Percentiles rank a stretch among this genome's conserved stretches.
Evolutionary conservation across 139 green algal species (phyloP).

Genomic region (Chlamydomonas sp.): DNA sequence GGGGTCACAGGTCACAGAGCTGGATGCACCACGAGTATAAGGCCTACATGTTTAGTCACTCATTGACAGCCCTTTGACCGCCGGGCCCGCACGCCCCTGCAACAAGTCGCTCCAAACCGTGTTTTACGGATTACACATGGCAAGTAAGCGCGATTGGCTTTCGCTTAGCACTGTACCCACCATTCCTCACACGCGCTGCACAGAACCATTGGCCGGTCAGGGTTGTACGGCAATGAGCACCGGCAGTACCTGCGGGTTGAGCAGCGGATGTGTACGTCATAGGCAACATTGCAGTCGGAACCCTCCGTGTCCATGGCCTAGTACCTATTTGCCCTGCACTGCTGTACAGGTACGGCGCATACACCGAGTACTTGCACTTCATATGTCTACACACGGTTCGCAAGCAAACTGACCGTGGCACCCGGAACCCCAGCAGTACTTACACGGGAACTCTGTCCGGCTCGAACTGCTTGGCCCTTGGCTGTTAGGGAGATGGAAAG

Average conservation of each 20-base stretch:
- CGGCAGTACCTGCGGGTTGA: conserved; percentile 72
- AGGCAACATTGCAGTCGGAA: not conserved
- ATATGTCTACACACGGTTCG: too few relatives aligned
- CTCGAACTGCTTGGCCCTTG: conserved; percentile 48
- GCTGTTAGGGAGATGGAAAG: conserved; percentile 14
- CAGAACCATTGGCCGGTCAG: conserved; percentile 84
- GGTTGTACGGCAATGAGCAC: conserved; percentile 91
- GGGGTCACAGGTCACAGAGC: too few relatives aligned
- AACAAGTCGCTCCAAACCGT: not conserved
- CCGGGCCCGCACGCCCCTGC: too few relatives aligned
- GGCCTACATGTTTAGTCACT: too few relatives aligned
- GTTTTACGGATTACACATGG: not conserved
- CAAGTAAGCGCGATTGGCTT: not conserved
- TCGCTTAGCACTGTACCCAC: conserved; percentile 44
- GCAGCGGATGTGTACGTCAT: not conserved
- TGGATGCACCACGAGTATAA: not conserved
- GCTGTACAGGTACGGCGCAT: too few relatives aligned
- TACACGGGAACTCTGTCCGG: conserved; percentile 80
- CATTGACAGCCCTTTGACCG: too few relatives aligned
- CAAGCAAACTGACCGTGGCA: not conserved
- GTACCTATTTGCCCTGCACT: too few relatives aligned
- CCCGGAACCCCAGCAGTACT: conserved; percentile 16
- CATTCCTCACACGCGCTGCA: conserved; percentile 81
- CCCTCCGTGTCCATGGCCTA: too few relatives aligned
- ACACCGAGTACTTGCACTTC: too few relatives aligned